Conservation (phyloP, 768 basidiomycete genomes). For the Coprinopsis sp. region DNA sequence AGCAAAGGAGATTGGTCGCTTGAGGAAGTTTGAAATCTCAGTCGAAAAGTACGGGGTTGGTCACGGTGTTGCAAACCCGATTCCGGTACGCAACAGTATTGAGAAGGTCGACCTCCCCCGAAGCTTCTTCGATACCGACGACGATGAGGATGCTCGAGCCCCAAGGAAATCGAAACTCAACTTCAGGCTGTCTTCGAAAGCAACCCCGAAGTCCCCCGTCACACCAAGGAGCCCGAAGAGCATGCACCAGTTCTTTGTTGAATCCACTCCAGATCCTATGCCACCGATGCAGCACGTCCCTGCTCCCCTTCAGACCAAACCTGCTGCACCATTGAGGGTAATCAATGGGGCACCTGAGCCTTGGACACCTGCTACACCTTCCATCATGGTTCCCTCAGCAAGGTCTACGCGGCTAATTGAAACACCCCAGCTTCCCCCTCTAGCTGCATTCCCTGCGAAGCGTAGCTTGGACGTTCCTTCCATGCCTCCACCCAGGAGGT, state of each 20-base stretch:
- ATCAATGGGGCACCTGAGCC: slow-evolving; percentile 8
- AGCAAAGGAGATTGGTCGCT: neutral
- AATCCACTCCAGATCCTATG: neutral
- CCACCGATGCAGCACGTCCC: slow-evolving; percentile 6
- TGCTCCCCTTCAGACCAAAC: slow-evolving; percentile 1
- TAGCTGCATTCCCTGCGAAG: neutral
- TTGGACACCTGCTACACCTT: slow-evolving; percentile 1
- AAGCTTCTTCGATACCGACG: slow-evolving; percentile 10
- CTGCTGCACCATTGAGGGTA: slow-evolving; percentile 5
- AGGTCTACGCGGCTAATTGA: neutral
- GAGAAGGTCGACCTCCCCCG: slow-evolving; percentile 5
- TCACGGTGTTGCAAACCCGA: slow-evolving; percentile 4
- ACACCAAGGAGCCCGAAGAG: neutral
- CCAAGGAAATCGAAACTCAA: slow-evolving; percentile 5
- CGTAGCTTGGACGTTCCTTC: too few species aligned
- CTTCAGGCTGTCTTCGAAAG: neutral
- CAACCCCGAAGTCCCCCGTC: neutral
- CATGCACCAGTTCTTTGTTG: neutral
- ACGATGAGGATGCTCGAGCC: neutral
- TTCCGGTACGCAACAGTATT: neutral
- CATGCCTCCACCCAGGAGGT: neutral
- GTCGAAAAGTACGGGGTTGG: slow-evolving; percentile 10
- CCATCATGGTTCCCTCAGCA: neutral
- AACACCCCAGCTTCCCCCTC: neutral
- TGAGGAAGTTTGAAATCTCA: slow-evolving; percentile 1